Evolutionary conservation across 2,329 filamentous ascomycete genomes (phyloP), one percentile per base, ranked within the genome.

Genomic region (Teratosphaeria zuluensis): DNA sequence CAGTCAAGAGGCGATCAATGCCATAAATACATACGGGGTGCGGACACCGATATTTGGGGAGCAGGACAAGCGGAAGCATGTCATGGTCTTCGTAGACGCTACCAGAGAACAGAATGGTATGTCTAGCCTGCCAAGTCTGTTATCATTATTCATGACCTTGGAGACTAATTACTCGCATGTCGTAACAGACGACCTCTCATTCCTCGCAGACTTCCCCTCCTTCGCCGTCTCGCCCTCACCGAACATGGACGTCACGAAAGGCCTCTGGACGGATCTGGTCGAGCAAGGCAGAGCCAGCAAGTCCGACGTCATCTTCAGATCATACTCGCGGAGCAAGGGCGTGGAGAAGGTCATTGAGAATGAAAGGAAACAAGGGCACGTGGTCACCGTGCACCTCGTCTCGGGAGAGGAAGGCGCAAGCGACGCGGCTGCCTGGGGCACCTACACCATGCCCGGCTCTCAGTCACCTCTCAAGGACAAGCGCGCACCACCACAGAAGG

Each of bases 1-100:
- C 31, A 71, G 72, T 54, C 71, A 76, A 11, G 71, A 75, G 9
- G 70, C 70, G n/a, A 66, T 81, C 55, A 64, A 73, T 38, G 73
- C 75, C 54, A 73, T 82, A 62, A 80, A 80, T 68, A 69, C 69
- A 33, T 78, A 74, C 64, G 77, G 78, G 42, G 72, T 65, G 60
- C 68, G 67, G 58, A 73, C 73, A 62, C 67, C 69, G 51, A 68
- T 80, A 48, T 77, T 80, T 61, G 71, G 69, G 31, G 65, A 64
- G n/a, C 53, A 59, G 16, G 56, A 58, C 14, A 33, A 58, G 11
- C 58, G 59, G 32, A 55, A 56, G 31, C 57, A 53, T 31, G 64
- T 68, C 9, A 61, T 69, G 38, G 58, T 71, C 28, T 60, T 72
- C 21, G 59, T 69, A 30, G 67, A 69, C 35, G 63, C 59, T 35